Evolutionary conservation across 2,329 filamentous ascomycete species (phyloP).

Genomic region (Nemania sp.): DNA sequence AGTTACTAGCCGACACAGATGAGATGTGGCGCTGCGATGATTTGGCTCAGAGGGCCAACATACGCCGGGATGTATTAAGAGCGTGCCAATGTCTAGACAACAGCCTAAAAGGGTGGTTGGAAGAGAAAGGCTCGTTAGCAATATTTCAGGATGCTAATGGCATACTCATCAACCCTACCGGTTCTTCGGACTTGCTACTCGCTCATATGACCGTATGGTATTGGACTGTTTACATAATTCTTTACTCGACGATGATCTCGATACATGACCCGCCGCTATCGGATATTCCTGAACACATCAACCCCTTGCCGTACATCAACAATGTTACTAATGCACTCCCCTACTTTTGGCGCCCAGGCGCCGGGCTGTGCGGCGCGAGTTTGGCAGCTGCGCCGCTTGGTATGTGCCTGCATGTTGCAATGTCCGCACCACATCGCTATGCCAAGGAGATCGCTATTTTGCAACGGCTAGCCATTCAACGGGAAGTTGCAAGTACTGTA

Average conservation of each 20-base stretch:
- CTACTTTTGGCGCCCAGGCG: conserved; percentile 23
- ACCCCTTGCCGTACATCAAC: conserved; percentile 18
- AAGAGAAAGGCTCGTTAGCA: conserved; percentile 10
- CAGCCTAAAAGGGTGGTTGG: conserved; percentile 20
- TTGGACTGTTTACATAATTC: conserved; percentile 16
- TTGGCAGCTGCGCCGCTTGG: conserved; percentile 21
- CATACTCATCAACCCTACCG: neutral
- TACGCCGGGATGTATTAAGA: neutral
- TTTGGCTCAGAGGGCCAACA: neutral
- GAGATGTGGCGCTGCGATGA: conserved; percentile 27
- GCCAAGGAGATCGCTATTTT: conserved; percentile 8
- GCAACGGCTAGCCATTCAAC: conserved; percentile 2
- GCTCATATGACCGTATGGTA: conserved; percentile 26
- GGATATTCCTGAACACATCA: conserved; percentile 4
- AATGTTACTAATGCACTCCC: conserved; percentile 21
- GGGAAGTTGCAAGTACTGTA: neutral
- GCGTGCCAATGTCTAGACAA: conserved; percentile 16
- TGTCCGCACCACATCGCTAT: conserved; percentile 6
- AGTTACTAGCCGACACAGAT: conserved; percentile 40
- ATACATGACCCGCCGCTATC: conserved; percentile 8
- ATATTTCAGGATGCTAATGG: conserved; percentile 17
- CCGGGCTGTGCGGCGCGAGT: conserved; percentile 18
- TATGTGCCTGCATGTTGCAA: conserved; percentile 15
- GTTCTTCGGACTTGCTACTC: conserved; percentile 11
- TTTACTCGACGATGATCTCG: conserved; percentile 22